Percentiles rank a stretch among this genome's conserved stretches.
Conservation (phyloP, 768 basidiomycete species). For the Chiua virens region DNA sequence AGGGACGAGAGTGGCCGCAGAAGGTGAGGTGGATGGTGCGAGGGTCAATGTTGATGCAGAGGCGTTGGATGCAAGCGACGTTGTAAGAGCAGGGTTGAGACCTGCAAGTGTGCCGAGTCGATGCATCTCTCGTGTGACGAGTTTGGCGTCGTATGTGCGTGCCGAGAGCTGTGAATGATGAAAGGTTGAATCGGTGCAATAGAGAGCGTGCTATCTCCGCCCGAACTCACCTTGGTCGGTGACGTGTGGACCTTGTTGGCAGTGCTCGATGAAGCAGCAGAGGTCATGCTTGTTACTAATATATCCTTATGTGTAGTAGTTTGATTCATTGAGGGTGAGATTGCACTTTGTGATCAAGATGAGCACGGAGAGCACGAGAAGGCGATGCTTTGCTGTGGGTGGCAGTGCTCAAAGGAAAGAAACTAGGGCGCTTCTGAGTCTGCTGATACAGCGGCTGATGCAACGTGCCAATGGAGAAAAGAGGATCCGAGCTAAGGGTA, state of each 20-base stretch:
- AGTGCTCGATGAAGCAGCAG: slow-evolving; percentile 25
- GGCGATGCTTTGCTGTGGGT: slow-evolving; percentile 34
- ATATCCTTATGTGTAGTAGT: slow-evolving; percentile 22
- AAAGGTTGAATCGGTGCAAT: slow-evolving; percentile 7
- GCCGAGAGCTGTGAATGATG: slow-evolving; percentile 48
- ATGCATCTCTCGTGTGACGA: slow-evolving; percentile 85
- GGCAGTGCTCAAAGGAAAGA: slow-evolving; percentile 39
- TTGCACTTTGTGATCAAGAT: slow-evolving; percentile 33
- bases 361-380: slow-evolving; percentile 25
- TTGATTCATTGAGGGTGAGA: slow-evolving; percentile 39
- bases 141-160: slow-evolving; percentile 77
- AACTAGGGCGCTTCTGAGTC: slow-evolving; percentile 31
- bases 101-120: slow-evolving; percentile 65
- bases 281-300: slow-evolving; percentile 24
- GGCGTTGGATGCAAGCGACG: slow-evolving; percentile 42
- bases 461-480: slow-evolving; percentile 7
- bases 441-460: slow-evolving; percentile 27
- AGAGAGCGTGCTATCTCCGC: slow-evolving; percentile 17
- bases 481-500: slow-evolving; percentile 11
- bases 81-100: slow-evolving; percentile 45
- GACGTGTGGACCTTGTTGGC: slow-evolving; percentile 33
- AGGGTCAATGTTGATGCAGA: slow-evolving; percentile 46
- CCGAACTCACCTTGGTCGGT: slow-evolving; percentile 33
- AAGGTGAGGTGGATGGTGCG: slow-evolving; percentile 39
- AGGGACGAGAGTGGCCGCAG: slow-evolving; percentile 32